phyloP scores from a whole-genome alignment of 2,329 filamentous ascomycete genomes.

The Ceratocystis albifundus region DNA sequence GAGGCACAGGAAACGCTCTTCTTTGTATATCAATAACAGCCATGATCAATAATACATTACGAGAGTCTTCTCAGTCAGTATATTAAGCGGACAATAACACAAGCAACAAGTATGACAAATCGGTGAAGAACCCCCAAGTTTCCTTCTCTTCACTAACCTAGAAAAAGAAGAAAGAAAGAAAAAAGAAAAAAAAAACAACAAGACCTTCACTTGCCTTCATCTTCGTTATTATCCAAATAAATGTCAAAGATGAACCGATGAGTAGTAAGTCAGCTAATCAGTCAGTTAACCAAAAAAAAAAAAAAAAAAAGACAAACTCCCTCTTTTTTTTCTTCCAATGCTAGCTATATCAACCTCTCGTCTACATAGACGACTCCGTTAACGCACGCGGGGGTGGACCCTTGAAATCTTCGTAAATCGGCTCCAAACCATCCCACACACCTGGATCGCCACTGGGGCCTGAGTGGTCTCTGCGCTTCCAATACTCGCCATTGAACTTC shows the following conservation, averaged over 20 bases:
- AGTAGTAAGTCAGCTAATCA: not conserved
- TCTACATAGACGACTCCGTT: constrained; percentile 21
- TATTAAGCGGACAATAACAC: not conserved
- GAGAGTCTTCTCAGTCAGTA: not conserved
- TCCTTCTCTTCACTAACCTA: not conserved
- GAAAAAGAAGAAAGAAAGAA: too few relatives aligned
- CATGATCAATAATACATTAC: too few relatives aligned
- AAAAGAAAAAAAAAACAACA: too few relatives aligned
- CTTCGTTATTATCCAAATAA: not conserved
- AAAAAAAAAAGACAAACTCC: not conserved
- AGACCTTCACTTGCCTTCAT: not conserved
- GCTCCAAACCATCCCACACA: constrained; percentile 62
- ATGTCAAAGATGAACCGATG: not conserved
- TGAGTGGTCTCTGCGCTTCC: constrained; percentile 59
- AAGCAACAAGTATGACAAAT: not conserved
- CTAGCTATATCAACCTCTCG: not conserved
- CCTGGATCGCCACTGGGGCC: constrained; percentile 44
- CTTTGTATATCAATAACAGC: too few relatives aligned
- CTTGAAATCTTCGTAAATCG: constrained; percentile 48
- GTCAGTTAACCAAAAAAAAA: constrained; percentile 1
- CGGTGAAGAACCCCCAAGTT: not conserved
- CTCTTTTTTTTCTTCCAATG: not conserved
- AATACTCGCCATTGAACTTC: constrained; percentile 82
- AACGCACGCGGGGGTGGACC: constrained; percentile 16
- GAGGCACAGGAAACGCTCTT: too few relatives aligned